Conservation (phyloP, 805 yeast species). For the Wickerhamiella hasegawae region DNA sequence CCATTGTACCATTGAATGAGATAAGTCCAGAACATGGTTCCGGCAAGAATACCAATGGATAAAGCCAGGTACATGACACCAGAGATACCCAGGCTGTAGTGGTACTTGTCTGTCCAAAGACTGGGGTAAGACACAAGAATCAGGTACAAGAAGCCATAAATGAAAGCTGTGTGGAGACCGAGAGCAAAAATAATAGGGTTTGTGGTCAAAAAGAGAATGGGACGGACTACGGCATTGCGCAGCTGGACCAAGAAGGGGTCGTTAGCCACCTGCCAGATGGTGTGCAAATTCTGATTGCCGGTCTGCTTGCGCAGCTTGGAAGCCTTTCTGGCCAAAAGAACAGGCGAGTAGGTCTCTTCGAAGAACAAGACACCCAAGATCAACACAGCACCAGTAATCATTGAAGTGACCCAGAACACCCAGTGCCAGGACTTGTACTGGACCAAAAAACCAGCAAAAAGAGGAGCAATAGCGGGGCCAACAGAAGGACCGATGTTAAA, state of each 20-base stretch:
- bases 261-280: slow-evolving; percentile 33
- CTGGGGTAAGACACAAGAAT: slow-evolving; percentile 44
- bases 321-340: slow-evolving; percentile 33
- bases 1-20: slow-evolving; percentile 24
- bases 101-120: slow-evolving; percentile 33
- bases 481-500: slow-evolving; percentile 45
- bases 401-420: slow-evolving; percentile 43
- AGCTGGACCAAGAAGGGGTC: slow-evolving; percentile 13
- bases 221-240: slow-evolving; percentile 37
- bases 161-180: slow-evolving; percentile 48
- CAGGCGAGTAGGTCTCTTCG: slow-evolving; percentile 46
- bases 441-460: slow-evolving; percentile 38
- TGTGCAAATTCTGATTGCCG: slow-evolving; percentile 40
- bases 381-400: slow-evolving; percentile 35
- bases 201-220: slow-evolving; percentile 33
- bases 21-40: slow-evolving; percentile 35
- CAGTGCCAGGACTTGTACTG: slow-evolving; percentile 41
- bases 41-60: slow-evolving; percentile 38
- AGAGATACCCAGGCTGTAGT: slow-evolving; percentile 30
- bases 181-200: slow-evolving; percentile 52
- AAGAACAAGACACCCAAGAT: slow-evolving; percentile 29
- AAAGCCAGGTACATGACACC: slow-evolving; percentile 46
- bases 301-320: slow-evolving; percentile 32
- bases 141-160: slow-evolving; percentile 50
- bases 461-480: slow-evolving; percentile 36